These are phyloP conservation scores for Oryza meridionalis DNA, from an alignment of 176 grass and related monocot species.

Conservation along the genomic window DNA sequence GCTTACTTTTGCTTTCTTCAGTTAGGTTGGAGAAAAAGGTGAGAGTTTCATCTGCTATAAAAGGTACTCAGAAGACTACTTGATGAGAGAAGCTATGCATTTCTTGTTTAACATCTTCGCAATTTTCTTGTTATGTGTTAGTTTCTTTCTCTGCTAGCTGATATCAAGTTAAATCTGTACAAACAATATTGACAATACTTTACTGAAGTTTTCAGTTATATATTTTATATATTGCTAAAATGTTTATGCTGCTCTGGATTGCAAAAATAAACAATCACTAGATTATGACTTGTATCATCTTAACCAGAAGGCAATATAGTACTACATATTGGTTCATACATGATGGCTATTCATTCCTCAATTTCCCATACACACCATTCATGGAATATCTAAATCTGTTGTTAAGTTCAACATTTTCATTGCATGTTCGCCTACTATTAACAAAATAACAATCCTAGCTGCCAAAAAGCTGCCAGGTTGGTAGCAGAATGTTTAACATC, in stretches of 20 bases:
- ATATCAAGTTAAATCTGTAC: constrained; percentile 18
- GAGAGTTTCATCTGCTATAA: constrained; percentile 39
- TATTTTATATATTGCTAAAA: neutral
- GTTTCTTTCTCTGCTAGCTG: constrained; percentile 14
- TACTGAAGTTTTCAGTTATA: neutral
- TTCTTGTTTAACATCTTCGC: neutral
- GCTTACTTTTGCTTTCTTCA: constrained; percentile 41
- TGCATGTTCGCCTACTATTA: neutral
- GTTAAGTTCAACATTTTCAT: neutral
- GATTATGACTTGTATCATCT: constrained; percentile 19
- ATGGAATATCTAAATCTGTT: neutral
- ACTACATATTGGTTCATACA: neutral
- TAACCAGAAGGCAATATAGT: neutral
- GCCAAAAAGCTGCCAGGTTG: neutral
- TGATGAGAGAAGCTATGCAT: neutral
- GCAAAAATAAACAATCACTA: neutral
- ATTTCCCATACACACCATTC: neutral
- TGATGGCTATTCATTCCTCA: neutral
- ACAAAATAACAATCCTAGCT: neutral
- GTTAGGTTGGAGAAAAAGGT: constrained; percentile 53
- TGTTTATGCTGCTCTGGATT: neutral
- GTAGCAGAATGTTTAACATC: neutral
- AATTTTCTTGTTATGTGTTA: constrained; percentile 6
- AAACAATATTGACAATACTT: constrained; percentile 8
- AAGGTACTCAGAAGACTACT: constrained; percentile 49